Base-by-base conservation (phyloP, 495 filamentous ascomycete species). In the Penicillium simplicissimum region DNA sequence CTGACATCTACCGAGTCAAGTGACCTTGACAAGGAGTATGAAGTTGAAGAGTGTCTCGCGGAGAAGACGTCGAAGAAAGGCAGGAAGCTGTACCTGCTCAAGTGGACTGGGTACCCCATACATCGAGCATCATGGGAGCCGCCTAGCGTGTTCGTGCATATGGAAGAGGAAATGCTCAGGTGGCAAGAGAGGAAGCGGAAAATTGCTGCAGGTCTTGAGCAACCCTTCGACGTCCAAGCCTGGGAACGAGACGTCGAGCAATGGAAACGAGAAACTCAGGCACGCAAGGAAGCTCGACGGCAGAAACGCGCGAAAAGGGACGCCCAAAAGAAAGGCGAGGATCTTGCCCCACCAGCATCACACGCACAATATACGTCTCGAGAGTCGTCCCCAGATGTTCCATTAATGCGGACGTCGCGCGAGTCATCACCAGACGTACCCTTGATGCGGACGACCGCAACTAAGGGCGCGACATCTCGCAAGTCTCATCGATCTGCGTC, bases 91-190 rank as follows among this genome's bases (percentile, higher is more conserved):
- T 92, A 88, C 66, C 77, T 92, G 3, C 81, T 92, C 35, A 79
- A 83, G 60, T 93, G 90, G 90, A 78, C 78, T 25, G 81, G 76
- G n/a, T 93, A 89, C 59, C 72, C 77, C 1, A 51, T 85, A 9
- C 60, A 84, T 13, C 68, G 85, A 49, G 76, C 82, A 48, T 85
- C 82, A 1, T 93, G 88, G 89, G 88, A 91, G 61, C 84, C 87
- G 0, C 67, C 67, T n/a, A 69, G 79, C 0, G 72, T 80, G 48
- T 82, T 53, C 34, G 31, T 92, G 38, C 70, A 80, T 21, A 69
- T 77, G 14, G 72, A 76, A 0, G 67, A 72, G n/a, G 76, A 85
- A 7, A 67, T 84, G 1, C 28, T 54, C 0, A 76, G 79, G 4
- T 92, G 88, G 88, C 70, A 76, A 9, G 67, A 76, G n/a, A 81